phyloP scores from a whole-genome alignment of 2,329 filamentous ascomycete genomes.

The Arthrobotrys pseudoclavata region DNA sequence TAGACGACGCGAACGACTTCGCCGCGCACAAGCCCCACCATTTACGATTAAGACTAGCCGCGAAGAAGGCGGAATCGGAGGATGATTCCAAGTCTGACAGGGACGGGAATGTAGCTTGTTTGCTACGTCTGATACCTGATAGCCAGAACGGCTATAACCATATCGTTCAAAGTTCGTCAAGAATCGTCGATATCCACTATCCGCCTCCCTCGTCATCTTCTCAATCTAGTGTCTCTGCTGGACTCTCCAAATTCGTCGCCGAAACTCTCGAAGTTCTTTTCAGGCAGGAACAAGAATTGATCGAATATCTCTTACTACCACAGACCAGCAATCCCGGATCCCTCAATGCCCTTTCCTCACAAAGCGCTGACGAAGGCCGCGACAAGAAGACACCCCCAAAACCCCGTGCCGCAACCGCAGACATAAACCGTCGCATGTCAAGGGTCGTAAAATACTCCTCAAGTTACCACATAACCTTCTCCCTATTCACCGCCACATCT shows the following conservation, averaged over 20 bases:
- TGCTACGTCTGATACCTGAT: constrained; percentile 77
- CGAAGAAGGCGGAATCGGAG: constrained; percentile 63
- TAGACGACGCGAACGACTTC: constrained; percentile 89
- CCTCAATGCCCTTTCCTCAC: constrained; percentile 66
- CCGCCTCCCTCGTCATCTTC: constrained; percentile 77
- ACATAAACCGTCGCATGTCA: constrained; percentile 79
- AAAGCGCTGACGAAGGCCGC: constrained; percentile 63
- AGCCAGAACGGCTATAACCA: constrained; percentile 66
- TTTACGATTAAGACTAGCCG: constrained; percentile 77
- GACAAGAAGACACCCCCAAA: constrained; percentile 65
- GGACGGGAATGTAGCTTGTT: constrained; percentile 73
- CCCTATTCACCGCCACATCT: constrained; percentile 85
- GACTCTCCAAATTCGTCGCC: constrained; percentile 82
- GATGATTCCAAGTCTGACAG: constrained; percentile 64
- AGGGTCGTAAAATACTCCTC: constrained; percentile 90
- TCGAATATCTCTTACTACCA: constrained; percentile 77
- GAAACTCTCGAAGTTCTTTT: constrained; percentile 83
- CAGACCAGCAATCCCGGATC: constrained; percentile 71
- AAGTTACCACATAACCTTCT: constrained; percentile 96
- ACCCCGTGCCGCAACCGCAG: constrained; percentile 70
- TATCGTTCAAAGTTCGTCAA: constrained; percentile 76
- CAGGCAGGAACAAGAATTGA: constrained; percentile 87
- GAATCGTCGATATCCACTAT: constrained; percentile 83
- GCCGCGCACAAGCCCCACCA: constrained; percentile 76
- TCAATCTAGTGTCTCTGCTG: constrained; percentile 77